Base-by-base conservation (phyloP, 1,139 yeast species). In the Hyphopichia wangnamkhiaoensis region DNA sequence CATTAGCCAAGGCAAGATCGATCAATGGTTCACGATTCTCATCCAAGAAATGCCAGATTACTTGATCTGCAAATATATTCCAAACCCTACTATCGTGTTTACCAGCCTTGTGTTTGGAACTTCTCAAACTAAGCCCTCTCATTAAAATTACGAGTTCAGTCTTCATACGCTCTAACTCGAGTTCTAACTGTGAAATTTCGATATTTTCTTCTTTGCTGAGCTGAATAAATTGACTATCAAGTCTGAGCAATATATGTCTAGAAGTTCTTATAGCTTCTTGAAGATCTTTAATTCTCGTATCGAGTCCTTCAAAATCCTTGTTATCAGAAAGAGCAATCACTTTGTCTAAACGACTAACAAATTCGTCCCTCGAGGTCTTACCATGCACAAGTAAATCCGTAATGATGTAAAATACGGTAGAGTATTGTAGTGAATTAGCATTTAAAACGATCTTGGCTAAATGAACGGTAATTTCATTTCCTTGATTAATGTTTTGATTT, bases 401-500 rank as follows among this genome's bases (percentile, higher is more conserved):
- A 4, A 78, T 72, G 35, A 89, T 76, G 37, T 79, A 76, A 56
- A 77, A 85, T 23, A 88, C 61, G 0, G 88, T 75, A 34, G 77
- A 71, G 56, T 88, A 91, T 51, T 90, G 96, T 23, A 61, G 61
- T 0, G 96, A 84, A 43, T 86, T 89, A 37, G 93, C 82, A 26
- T 77, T 74, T 1, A 90, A 68, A 9, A 82, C 83, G 37, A 88
- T 74, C 46, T 80, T 76, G 4, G 95, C 87, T 39, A 89, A 67
- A 47, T 84, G 86, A 5, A 86, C 78, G 18, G 53, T 54, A 18
- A 68, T 51, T 35, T 65, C 70, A 42, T 62, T 64, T 16, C 57
- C 56, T 37, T 58, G 63, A 4, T 49, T 40, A 4, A 49, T 42
- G 6, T 34, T 29, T n/a, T 40, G 34, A 3, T 46, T 38, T 4